phyloP scores from a whole-genome alignment of 768 basidiomycete species.

The Omphalotus guepiniiformis region DNA sequence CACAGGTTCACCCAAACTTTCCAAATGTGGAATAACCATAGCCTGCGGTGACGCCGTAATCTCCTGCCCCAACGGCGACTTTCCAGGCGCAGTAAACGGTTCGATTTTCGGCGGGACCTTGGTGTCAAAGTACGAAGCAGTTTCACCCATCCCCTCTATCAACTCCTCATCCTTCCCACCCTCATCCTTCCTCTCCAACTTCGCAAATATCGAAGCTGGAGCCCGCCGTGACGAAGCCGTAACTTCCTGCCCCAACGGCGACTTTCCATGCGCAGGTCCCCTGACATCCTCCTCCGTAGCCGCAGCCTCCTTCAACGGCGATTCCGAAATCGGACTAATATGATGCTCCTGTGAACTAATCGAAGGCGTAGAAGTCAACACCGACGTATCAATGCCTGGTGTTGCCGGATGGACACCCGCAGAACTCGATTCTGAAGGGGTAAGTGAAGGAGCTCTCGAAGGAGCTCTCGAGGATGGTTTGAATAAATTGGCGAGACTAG shows the following conservation, averaged over 20 bases:
- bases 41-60: conserved; percentile 13
- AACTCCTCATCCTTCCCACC: conserved; percentile 8
- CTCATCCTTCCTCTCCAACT: conserved; percentile 1
- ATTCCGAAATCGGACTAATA: conserved; percentile 70
- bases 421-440: no score
- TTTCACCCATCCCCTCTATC: conserved; percentile 6
- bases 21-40: neutral
- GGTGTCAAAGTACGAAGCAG: neutral
- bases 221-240: conserved; percentile 13
- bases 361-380: no score
- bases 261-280: conserved; percentile 29
- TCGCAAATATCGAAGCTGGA: neutral
- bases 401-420: no score
- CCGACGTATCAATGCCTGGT: no score
- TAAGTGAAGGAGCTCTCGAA: no score
- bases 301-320: conserved; percentile 8
- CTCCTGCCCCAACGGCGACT: conserved; percentile 38
- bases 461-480: no score
- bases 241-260: conserved; percentile 36
- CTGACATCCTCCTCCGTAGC: conserved; percentile 11
- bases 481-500: no score
- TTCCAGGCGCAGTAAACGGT: neutral
- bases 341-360: no score
- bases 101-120: neutral
- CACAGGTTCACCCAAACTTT: conserved; percentile 27